Evolutionary conservation across 1,284 basidiomycete genomes (phyloP).

Genomic region (Takashimella koratensis): DNA sequence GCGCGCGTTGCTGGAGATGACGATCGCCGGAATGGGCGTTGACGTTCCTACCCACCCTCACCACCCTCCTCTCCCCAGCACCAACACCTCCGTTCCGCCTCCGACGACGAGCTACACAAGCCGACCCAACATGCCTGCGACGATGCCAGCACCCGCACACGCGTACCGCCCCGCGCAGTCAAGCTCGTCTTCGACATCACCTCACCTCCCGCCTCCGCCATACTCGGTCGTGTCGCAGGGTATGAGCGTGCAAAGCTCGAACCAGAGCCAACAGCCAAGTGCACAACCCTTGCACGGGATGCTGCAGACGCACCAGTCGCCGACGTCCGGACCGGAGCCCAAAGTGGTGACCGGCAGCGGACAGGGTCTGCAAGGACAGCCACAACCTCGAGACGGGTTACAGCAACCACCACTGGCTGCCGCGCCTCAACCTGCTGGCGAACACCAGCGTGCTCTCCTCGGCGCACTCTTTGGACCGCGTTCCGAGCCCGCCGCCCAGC

Average conservation of each 20-base stretch:
- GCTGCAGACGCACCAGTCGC: not conserved
- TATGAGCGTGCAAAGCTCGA: not conserved
- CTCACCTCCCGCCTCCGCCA: not conserved
- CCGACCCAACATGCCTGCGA: not conserved
- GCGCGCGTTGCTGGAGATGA: constrained; percentile 31
- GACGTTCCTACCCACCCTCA: constrained; percentile 2
- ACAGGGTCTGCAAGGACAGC: not conserved
- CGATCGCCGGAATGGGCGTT: constrained; percentile 25
- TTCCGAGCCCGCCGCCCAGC: not conserved
- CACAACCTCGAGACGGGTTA: not conserved
- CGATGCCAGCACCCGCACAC: not conserved
- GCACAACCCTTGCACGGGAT: no score
- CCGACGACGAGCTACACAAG: not conserved
- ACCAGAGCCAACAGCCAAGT: no score
- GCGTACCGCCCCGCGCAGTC: not conserved
- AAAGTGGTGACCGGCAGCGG: not conserved
- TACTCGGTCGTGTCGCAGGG: constrained; percentile 6
- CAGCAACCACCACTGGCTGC: not conserved
- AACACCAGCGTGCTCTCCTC: constrained; percentile 12
- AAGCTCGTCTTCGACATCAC: not conserved
- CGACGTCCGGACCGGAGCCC: not conserved
- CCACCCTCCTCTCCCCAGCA: not conserved
- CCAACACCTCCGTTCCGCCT: not conserved
- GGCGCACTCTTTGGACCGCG: constrained; percentile 8
- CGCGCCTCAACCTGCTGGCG: not conserved